Conservation (phyloP, 352 stramenopile species). For the Pythium myriotylum region DNA sequence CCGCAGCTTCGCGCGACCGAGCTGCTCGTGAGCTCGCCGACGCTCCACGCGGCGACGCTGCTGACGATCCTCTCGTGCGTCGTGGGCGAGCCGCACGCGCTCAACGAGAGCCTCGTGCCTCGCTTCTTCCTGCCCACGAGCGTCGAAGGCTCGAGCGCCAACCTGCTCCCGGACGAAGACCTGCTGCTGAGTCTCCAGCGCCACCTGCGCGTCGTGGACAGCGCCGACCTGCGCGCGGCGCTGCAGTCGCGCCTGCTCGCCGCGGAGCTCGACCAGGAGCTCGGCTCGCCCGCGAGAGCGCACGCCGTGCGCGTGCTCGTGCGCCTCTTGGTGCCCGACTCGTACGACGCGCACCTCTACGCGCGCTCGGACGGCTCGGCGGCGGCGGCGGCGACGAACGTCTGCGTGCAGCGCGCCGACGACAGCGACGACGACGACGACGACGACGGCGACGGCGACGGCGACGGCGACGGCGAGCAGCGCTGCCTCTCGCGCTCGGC, state of each 20-base stretch:
- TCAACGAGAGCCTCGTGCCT: constrained; percentile 19
- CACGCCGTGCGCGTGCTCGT: constrained; percentile 34
- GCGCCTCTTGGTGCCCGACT: constrained; percentile 41
- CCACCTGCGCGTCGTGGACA: constrained; percentile 28
- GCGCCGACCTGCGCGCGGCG: constrained; percentile 4
- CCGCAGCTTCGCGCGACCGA: constrained; percentile 1
- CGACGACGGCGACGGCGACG: background rate
- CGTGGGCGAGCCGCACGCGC: constrained; percentile 23
- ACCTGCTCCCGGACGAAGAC: constrained; percentile 29
- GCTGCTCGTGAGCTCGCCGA: constrained; percentile 22
- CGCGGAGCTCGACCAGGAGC: constrained; percentile 20
- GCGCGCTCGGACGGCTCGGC: too few relatives aligned
- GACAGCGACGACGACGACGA: background rate
- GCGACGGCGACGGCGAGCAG: background rate
- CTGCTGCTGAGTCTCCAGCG: constrained; percentile 52
- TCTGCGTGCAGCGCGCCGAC: background rate
- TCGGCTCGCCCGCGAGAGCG: constrained; percentile 13
- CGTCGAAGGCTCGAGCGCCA: constrained; percentile 19
- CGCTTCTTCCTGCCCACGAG: constrained; percentile 27
- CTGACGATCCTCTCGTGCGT: constrained; percentile 33
- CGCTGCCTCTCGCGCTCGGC: background rate
- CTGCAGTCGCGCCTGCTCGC: constrained; percentile 28
- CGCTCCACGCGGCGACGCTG: constrained; percentile 22
- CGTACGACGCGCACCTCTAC: constrained; percentile 46
- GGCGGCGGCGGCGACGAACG: background rate